These are phyloP conservation scores for Leishmania guyanensis DNA, from an alignment of 208 protist genomes.

Conservation along the genomic window DNA sequence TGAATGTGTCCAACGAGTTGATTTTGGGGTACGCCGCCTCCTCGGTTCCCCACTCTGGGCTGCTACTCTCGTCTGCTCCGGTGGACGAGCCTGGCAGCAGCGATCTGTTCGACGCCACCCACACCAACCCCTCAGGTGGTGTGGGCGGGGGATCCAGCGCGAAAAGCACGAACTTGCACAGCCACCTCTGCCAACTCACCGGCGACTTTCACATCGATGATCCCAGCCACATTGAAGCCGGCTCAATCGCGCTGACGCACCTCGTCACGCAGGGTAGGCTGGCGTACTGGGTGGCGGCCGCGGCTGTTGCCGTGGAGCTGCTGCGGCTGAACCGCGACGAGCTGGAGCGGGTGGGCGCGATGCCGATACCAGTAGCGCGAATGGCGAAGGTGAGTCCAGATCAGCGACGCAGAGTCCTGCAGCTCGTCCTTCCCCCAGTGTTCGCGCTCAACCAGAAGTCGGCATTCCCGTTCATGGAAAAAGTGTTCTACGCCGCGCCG, in stretches of 20 bases:
- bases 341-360: conserved; percentile 7
- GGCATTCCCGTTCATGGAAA: conserved; percentile 50
- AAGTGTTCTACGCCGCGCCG: conserved; percentile 24
- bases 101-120: conserved; percentile 12
- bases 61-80: conserved; percentile 7
- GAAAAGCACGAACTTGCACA: conserved; percentile 16
- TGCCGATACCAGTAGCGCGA: conserved; percentile 9
- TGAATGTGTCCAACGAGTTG: neutral
- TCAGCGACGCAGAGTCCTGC: conserved; percentile 23
- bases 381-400: conserved; percentile 9
- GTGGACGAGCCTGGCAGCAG: conserved; percentile 2
- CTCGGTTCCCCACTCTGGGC: conserved; percentile 7
- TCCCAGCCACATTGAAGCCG: conserved; percentile 20
- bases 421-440: conserved; percentile 43
- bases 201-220: conserved; percentile 32
- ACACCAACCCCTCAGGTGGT: neutral
- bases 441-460: conserved; percentile 43
- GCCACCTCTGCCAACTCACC: conserved; percentile 16
- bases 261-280: conserved; percentile 30
- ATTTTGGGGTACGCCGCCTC: neutral
- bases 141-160: conserved; percentile 7
- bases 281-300: conserved; percentile 31
- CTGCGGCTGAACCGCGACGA: conserved; percentile 30
- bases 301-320: conserved; percentile 26
- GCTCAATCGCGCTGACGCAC: conserved; percentile 33